Evolutionary conservation across 2,329 filamentous ascomycete species (phyloP).

Genomic region (Beauveria caledonica): DNA sequence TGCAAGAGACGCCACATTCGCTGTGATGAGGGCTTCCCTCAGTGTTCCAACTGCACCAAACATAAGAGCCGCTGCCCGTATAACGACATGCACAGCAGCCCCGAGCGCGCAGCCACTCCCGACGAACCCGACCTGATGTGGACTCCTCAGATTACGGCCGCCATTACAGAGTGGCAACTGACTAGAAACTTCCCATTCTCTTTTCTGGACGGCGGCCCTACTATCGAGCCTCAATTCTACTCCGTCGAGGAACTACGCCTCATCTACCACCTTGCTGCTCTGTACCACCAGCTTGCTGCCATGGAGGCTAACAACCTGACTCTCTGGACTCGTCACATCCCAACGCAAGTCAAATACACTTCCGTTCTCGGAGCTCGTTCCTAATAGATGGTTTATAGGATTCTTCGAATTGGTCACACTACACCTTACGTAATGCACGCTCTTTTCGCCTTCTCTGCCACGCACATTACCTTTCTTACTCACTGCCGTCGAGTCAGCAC

Average conservation of each 20-base stretch:
- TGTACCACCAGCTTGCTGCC: conserved; percentile 73
- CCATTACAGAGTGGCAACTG: conserved; percentile 74
- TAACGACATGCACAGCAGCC: conserved; percentile 69
- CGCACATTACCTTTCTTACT: conserved; percentile 84
- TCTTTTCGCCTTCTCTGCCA: conserved; percentile 83
- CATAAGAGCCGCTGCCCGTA: conserved; percentile 98
- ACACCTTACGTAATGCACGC: conserved; percentile 91
- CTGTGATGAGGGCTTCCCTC: conserved; percentile 94
- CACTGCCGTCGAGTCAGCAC: conserved; percentile 78
- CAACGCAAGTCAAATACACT: conserved; percentile 36
- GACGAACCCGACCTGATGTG: conserved; percentile 69
- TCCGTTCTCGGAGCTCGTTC: too few species aligned
- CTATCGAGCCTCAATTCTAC: conserved; percentile 63
- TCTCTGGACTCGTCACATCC: conserved; percentile 87
- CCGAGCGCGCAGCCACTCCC: conserved; percentile 51
- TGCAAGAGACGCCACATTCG: conserved; percentile 97
- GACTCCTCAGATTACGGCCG: conserved; percentile 75
- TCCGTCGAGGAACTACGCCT: conserved; percentile 73
- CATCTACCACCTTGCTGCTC: conserved; percentile 81
- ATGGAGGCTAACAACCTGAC: conserved; percentile 77
- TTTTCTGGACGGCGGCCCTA: conserved; percentile 67
- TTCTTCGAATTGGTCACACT: conserved; percentile 68
- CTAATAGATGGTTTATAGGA: too few species aligned
- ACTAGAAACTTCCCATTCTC: conserved; percentile 82
- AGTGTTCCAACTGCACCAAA: conserved; percentile 98